Evolutionary conservation across 345 rosid species (phyloP).

Genomic region (Mallotus nudiflorus): DNA sequence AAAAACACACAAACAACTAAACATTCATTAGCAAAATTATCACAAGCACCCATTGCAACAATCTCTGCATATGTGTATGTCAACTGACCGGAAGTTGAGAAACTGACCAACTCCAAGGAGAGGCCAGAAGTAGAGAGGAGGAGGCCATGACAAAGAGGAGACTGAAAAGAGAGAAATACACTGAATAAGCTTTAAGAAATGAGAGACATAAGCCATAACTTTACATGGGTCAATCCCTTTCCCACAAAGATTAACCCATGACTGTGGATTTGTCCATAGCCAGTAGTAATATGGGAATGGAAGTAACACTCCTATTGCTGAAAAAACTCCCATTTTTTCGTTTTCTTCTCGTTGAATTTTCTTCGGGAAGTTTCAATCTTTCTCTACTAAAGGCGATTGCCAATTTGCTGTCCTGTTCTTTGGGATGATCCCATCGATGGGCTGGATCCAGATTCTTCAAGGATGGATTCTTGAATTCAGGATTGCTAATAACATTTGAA

Average conservation of each 20-base stretch:
- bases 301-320: constrained; percentile 57
- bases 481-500: too few relatives aligned
- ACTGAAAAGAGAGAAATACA: constrained; percentile 68
- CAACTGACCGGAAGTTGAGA: constrained; percentile 78
- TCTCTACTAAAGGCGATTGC: neutral
- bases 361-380: neutral
- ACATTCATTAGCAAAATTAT: too few relatives aligned
- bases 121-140: constrained; percentile 88
- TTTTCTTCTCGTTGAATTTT: neutral
- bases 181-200: constrained; percentile 74
- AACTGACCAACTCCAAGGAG: constrained; percentile 82
- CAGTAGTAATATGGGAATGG: constrained; percentile 89
- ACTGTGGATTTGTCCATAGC: constrained; percentile 75
- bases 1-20: too few relatives aligned
- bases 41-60: too few relatives aligned
- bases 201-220: constrained; percentile 71
- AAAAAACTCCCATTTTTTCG: constrained; percentile 56
- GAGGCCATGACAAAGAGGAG: constrained; percentile 74
- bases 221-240: constrained; percentile 66
- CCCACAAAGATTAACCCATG: constrained; percentile 79
- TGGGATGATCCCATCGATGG: too few relatives aligned
- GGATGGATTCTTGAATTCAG: too few relatives aligned
- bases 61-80: neutral
- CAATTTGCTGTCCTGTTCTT: too few relatives aligned
- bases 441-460: too few relatives aligned